Base-by-base conservation (phyloP, 345 rosid genomes). In the Kernera saxatilis region DNA sequence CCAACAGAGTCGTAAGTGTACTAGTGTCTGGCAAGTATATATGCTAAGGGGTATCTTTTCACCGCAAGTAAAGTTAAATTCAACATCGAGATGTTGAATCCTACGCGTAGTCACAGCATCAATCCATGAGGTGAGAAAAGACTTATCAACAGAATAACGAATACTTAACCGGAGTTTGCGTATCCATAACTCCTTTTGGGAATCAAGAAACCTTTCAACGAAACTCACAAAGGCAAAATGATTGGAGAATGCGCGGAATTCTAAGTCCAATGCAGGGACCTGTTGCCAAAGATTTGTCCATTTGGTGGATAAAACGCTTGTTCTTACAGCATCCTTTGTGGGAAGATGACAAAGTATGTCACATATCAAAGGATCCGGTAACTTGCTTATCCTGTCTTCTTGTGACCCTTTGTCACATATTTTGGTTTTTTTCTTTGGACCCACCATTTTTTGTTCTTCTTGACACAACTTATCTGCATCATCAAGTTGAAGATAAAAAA, bases 401-500 rank as follows among this genome's bases (percentile, higher is more conserved):
- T 40, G 23, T 4, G 49, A 40, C 13, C 7, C 48, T 37, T 15
- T 9, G 8, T 5, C 61, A 17, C 43, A 35, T 1, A 1, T 19
- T 56, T 57, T 22, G 29, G 63, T 21, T 21, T 36, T 56, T 1
- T 22, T 37, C 29, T 57, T 36, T 35, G 18, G 2, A 35, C 43
- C 10, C 3, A 19, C 26, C 63, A 41, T 8, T 35, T 35, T 33
- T 33, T 33, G 10, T 33, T 33, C 8, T 33, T 8, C 2, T 8
- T 33, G 11, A 8, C 36, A 33, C 36, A 33, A 33, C 11, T 35
- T 8, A 32, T 41, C 40, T 32, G 12, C 80, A 62, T 86, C 85
- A 49, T 72, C 85, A 29, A 35, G 11, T 57, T 35, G 3, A 6
- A 56, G 29, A 27, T n/a, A 27, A 33, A 40, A 55, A 35, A 9